A percentile compares a stretch with the other conserved stretches of the same genome.
Conservation (phyloP, 371 early-diverging fungal species). For the Mortierella sp. region DNA sequence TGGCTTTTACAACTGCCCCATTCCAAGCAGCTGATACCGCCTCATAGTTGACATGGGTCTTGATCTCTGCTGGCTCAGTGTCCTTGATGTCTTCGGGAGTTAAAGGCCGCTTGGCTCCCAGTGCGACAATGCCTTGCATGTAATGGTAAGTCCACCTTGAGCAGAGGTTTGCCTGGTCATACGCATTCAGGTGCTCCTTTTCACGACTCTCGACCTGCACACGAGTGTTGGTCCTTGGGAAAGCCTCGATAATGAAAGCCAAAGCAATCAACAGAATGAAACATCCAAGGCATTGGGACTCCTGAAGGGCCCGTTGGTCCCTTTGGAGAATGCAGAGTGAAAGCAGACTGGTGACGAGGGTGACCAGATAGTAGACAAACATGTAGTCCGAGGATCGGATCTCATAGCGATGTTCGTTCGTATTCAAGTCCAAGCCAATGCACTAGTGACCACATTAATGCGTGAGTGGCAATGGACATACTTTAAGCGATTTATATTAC, state of each 20-base stretch:
- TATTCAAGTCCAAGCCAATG: slow-evolving; percentile 7
- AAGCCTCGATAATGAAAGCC: slow-evolving; percentile 24
- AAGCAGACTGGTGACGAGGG: slow-evolving; percentile 3
- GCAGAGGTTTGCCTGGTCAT: slow-evolving; percentile 15
- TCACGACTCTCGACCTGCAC: slow-evolving; percentile 14
- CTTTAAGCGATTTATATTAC: neutral
- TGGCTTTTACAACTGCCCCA: neutral
- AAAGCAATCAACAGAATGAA: slow-evolving; percentile 9
- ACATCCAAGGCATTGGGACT: no score
- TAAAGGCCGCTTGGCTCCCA: slow-evolving; percentile 13
- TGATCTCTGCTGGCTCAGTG: slow-evolving; percentile 5
- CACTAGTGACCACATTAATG: neutral
- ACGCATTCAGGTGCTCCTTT: slow-evolving; percentile 6
- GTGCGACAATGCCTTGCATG: slow-evolving; percentile 4
- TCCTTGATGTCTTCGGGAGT: slow-evolving; percentile 11
- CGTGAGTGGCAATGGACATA: neutral
- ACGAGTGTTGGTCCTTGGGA: slow-evolving; percentile 14
- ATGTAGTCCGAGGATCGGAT: slow-evolving; percentile 23
- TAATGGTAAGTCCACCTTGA: slow-evolving; percentile 18
- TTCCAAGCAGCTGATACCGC: slow-evolving; percentile 8
- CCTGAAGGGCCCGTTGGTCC: neutral
- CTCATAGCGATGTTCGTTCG: slow-evolving; percentile 14
- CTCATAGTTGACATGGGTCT: slow-evolving; percentile 13
- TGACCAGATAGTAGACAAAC: slow-evolving; percentile 8
- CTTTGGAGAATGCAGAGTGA: slow-evolving; percentile 11